A percentile compares a stretch with the other conserved stretches of the same genome.
Evolutionary conservation across 495 filamentous ascomycete species (phyloP).

Genomic region (Penicillium cinerascens): DNA sequence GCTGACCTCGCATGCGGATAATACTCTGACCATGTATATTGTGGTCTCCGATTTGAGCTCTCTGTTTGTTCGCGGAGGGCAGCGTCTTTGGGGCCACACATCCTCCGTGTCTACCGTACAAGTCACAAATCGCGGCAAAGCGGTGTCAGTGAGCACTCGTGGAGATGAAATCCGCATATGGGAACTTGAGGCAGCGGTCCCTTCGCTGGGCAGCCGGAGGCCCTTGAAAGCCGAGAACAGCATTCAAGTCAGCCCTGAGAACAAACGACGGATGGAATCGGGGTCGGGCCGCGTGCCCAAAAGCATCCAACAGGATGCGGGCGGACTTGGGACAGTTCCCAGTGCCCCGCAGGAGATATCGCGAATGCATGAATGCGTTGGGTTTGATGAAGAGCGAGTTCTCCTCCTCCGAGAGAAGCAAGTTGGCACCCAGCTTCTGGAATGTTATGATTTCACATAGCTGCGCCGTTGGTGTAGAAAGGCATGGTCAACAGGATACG

Average conservation of each 20-base stretch:
- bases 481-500: not conserved
- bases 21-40: slow-evolving; percentile 84
- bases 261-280: slow-evolving; percentile 13
- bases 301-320: not conserved
- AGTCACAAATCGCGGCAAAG: slow-evolving; percentile 82
- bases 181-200: slow-evolving; percentile 80
- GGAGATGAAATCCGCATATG: slow-evolving; percentile 90
- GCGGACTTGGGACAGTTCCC: not conserved
- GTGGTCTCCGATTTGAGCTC: slow-evolving; percentile 67
- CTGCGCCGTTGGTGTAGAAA: not conserved
- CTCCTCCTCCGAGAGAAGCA: slow-evolving; percentile 74
- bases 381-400: slow-evolving; percentile 93
- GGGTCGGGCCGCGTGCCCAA: not conserved
- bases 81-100: slow-evolving; percentile 88
- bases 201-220: slow-evolving; percentile 37
- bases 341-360: slow-evolving; percentile 3
- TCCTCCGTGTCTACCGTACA: slow-evolving; percentile 84
- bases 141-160: slow-evolving; percentile 76
- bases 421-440: slow-evolving; percentile 64
- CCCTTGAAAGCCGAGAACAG: slow-evolving; percentile 46
- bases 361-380: slow-evolving; percentile 61
- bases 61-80: slow-evolving; percentile 70
- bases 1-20: slow-evolving; percentile 82
- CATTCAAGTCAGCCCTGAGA: slow-evolving; percentile 50
- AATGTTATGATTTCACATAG: slow-evolving; percentile 90